Evolutionary conservation across 148 eudicot genomes (phyloP).

Genomic region (Simmondsia chinensis): DNA sequence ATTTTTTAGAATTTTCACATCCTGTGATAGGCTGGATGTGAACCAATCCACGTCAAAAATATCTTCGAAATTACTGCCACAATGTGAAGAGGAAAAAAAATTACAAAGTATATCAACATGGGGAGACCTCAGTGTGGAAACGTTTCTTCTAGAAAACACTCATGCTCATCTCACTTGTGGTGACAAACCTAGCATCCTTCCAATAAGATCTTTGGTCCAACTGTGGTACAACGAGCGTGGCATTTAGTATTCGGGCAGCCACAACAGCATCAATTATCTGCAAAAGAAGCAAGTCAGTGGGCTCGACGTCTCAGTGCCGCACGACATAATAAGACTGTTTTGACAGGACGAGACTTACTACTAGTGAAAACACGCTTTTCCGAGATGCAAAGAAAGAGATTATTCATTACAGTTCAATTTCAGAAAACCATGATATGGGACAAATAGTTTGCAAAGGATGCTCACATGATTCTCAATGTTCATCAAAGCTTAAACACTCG

Average conservation of each 20-base stretch:
- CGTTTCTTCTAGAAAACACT: background rate
- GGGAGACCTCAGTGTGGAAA: background rate
- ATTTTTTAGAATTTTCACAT: conserved; percentile 68
- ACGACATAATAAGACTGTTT: background rate
- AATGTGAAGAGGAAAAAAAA: conserved; percentile 12
- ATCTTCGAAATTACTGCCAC: conserved; percentile 82
- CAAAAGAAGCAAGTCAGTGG: conserved; percentile 2
- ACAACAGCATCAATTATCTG: conserved; percentile 97
- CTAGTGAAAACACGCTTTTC: too few relatives aligned
- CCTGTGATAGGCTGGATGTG: conserved; percentile 57
- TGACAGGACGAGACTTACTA: too few relatives aligned
- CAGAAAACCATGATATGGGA: too few relatives aligned
- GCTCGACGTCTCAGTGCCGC: too few relatives aligned
- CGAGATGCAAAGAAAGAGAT: too few relatives aligned
- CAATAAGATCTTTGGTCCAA: conserved; percentile 91
- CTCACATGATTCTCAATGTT: too few relatives aligned
- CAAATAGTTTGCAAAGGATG: too few relatives aligned
- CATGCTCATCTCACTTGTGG: conserved; percentile 1
- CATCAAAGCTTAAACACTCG: too few relatives aligned
- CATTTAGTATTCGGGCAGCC: conserved; percentile 96
- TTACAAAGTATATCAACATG: background rate
- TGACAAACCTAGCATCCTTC: conserved; percentile 84
- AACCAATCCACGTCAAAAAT: conserved; percentile 85
- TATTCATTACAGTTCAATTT: too few relatives aligned
- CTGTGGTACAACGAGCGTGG: conserved; percentile 86